A percentile compares a stretch with the other conserved stretches of the same genome.
Evolutionary conservation across 208 protist genomes (phyloP).

Genomic region (Jaenimonas drosophilae): DNA sequence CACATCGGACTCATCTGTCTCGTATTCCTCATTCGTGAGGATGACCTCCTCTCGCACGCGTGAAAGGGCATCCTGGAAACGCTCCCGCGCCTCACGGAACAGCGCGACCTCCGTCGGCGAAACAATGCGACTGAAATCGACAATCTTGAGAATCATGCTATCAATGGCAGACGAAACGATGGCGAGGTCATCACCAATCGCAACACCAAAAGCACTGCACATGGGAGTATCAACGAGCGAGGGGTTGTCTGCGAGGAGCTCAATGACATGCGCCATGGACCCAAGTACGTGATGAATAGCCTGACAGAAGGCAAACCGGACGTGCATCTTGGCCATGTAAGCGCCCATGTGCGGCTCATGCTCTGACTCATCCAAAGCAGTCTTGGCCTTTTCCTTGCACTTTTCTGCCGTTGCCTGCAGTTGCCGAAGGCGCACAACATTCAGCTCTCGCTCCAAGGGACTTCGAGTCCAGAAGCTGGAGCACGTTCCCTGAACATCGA

Average conservation of each 20-base stretch:
- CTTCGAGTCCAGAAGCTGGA: slow-evolving; percentile 74
- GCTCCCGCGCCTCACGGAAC: slow-evolving; percentile 63
- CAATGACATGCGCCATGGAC: slow-evolving; percentile 71
- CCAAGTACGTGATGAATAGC: slow-evolving; percentile 69
- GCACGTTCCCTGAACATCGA: slow-evolving; percentile 74
- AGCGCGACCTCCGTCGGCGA: slow-evolving; percentile 56
- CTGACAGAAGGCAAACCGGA: slow-evolving; percentile 64
- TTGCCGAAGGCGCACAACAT: slow-evolving; percentile 76
- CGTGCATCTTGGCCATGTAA: slow-evolving; percentile 44
- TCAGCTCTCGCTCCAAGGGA: slow-evolving; percentile 76
- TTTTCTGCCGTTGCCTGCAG: slow-evolving; percentile 60
- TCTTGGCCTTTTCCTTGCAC: slow-evolving; percentile 53
- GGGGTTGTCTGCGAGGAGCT: slow-evolving; percentile 63
- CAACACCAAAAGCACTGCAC: slow-evolving; percentile 54
- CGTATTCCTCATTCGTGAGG: slow-evolving; percentile 86
- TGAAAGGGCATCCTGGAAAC: slow-evolving; percentile 80
- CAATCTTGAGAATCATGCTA: slow-evolving; percentile 87
- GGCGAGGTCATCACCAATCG: slow-evolving; percentile 66
- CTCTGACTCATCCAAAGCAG: slow-evolving; percentile 50
- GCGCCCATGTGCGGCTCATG: slow-evolving; percentile 79
- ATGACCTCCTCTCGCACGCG: slow-evolving; percentile 81
- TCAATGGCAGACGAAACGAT: slow-evolving; percentile 83
- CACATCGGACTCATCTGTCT: slow-evolving; percentile 84
- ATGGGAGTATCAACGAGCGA: slow-evolving; percentile 66
- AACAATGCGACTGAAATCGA: slow-evolving; percentile 63